A percentile compares a stretch with the other conserved stretches of the same genome.
phyloP scores from a whole-genome alignment of 805 yeast genomes.

The Kodamaea kakaduensis region DNA sequence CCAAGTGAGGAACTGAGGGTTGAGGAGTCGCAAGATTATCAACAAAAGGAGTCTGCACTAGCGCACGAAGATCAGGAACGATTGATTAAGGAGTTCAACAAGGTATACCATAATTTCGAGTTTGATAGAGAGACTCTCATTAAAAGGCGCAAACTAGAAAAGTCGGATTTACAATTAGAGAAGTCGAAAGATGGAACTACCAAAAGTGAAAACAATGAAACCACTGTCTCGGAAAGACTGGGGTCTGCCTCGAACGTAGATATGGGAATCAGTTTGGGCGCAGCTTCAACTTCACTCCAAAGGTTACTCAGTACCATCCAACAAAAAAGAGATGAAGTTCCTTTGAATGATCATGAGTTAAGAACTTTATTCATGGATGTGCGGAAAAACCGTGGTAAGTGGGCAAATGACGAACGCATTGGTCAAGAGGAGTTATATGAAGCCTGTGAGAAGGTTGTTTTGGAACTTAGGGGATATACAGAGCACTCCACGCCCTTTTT shows the following conservation, averaged over 20 bases:
- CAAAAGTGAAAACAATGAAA: conserved; percentile 14
- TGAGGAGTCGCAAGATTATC: conserved; percentile 6
- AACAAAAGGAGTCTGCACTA: conserved; percentile 5
- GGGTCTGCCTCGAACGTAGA: conserved; percentile 38
- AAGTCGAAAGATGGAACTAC: conserved; percentile 19
- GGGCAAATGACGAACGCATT: conserved; percentile 93
- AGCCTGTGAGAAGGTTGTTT: conserved; percentile 92
- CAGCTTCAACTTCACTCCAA: conserved; percentile 50
- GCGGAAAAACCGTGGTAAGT: conserved; percentile 89
- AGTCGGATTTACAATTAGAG: conserved; percentile 69
- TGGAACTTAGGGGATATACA: conserved; percentile 85
- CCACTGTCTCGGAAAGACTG: conserved; percentile 12
- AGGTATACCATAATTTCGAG: conserved; percentile 72
- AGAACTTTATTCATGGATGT: conserved; percentile 87
- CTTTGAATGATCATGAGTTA: conserved; percentile 76
- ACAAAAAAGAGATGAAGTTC: conserved; percentile 67
- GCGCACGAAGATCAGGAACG: conserved; percentile 38
- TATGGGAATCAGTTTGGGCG: conserved; percentile 32
- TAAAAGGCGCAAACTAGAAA: conserved; percentile 73
- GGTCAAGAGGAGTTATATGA: conserved; percentile 98
- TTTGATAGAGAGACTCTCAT: conserved; percentile 70
- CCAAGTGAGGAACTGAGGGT: conserved; percentile 1
- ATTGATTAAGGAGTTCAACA: conserved; percentile 61
- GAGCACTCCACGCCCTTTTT: conserved; percentile 96
- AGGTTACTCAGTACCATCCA: conserved; percentile 79